phyloP scores from a whole-genome alignment of 768 basidiomycete genomes.

The Dacryopinax spathularia region DNA sequence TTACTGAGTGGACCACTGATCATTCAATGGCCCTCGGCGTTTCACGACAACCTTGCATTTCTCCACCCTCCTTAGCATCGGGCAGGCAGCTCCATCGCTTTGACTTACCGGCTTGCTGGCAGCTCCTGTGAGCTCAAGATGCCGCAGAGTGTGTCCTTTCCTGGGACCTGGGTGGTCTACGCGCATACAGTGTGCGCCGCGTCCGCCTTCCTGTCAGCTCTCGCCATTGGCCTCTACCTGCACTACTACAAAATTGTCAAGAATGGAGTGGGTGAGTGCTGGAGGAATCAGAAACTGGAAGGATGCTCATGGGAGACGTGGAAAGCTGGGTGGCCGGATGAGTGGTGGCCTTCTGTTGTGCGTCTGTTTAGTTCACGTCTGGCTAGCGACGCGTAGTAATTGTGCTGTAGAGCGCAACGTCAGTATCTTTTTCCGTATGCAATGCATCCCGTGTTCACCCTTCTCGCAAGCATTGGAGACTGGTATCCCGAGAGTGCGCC shows the following conservation, averaged over 20 bases:
- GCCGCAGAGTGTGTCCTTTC: slow-evolving; percentile 17
- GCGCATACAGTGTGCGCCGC: slow-evolving; percentile 53
- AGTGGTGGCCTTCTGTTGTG: slow-evolving; percentile 77
- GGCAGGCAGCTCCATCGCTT: not conserved
- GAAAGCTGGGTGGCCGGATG: slow-evolving; percentile 58
- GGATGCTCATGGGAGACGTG: not conserved
- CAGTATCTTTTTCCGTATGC: not conserved
- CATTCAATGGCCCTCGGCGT: not conserved
- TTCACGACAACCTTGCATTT: no score
- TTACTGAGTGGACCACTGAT: not conserved
- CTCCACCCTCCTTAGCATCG: no score
- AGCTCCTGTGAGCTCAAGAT: slow-evolving; percentile 25
- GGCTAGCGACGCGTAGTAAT: slow-evolving; percentile 4
- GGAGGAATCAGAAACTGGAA: not conserved
- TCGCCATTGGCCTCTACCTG: slow-evolving; percentile 48
- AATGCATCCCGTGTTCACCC: slow-evolving; percentile 53
- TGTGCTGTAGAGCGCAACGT: not conserved
- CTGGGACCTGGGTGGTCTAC: slow-evolving; percentile 43
- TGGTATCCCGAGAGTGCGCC: slow-evolving; percentile 59
- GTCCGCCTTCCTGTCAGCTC: slow-evolving; percentile 49
- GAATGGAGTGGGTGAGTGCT: slow-evolving; percentile 41
- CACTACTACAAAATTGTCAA: slow-evolving; percentile 77
- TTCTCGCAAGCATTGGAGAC: slow-evolving; percentile 58
- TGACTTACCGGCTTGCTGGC: slow-evolving; percentile 25
- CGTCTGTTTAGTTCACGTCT: slow-evolving; percentile 12